Evolutionary conservation across 495 filamentous ascomycete genomes (phyloP).

Genomic region (Penicillium manginii): DNA sequence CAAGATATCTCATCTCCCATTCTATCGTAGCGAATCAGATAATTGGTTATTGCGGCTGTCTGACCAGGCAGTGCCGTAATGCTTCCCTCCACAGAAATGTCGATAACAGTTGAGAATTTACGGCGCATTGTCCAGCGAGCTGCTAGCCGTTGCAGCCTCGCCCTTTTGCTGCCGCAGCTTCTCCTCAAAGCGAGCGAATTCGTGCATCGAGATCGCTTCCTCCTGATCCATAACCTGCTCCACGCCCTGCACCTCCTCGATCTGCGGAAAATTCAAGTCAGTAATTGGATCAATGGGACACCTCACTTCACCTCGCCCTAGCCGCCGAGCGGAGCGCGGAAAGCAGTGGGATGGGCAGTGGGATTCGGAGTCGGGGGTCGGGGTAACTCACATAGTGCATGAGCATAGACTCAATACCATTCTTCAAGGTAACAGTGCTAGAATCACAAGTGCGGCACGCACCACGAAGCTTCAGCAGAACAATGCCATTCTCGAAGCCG

Average conservation of each 20-base stretch:
- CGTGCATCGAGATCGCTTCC: slow-evolving; percentile 85
- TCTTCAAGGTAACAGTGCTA: slow-evolving; percentile 92
- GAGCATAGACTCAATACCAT: slow-evolving; percentile 96
- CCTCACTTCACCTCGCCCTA: too few relatives aligned
- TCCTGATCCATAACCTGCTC: slow-evolving; percentile 89
- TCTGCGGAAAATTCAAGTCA: slow-evolving; percentile 52
- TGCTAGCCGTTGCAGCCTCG: slow-evolving; percentile 57
- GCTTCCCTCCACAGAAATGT: too few relatives aligned
- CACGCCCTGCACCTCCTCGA: slow-evolving; percentile 94
- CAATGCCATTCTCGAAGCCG: slow-evolving; percentile 85
- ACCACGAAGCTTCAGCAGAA: slow-evolving; percentile 84
- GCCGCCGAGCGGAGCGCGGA: background rate
- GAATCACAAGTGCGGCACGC: slow-evolving; percentile 96
- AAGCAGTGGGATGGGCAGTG: background rate
- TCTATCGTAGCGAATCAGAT: too few relatives aligned
- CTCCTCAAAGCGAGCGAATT: slow-evolving; percentile 96
- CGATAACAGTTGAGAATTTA: slow-evolving; percentile 22
- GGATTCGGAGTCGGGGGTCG: background rate
- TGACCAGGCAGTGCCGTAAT: too few relatives aligned
- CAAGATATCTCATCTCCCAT: background rate
- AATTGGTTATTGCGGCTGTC: too few relatives aligned
- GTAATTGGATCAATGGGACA: slow-evolving; percentile 18
- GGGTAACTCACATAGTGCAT: slow-evolving; percentile 71
- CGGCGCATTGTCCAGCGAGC: slow-evolving; percentile 63
- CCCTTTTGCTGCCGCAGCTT: slow-evolving; percentile 81